These are phyloP conservation scores for Marsdenia floribunda DNA, from an alignment of 257 asterid genomes.

Conservation along the genomic window DNA sequence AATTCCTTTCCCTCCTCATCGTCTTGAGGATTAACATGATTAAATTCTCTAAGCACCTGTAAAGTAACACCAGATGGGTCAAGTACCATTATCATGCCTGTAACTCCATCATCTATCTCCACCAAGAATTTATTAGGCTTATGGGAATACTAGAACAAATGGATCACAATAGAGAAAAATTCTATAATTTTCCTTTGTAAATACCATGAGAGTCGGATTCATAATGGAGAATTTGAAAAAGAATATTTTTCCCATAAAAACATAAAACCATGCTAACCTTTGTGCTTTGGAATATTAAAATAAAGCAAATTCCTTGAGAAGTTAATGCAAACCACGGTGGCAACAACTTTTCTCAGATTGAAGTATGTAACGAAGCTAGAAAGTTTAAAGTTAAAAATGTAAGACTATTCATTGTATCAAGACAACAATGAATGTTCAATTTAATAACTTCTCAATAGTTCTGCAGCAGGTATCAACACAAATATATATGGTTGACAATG, in stretches of 20 bases:
- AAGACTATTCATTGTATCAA: background rate
- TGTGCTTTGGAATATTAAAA: background rate
- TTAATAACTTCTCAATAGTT: background rate
- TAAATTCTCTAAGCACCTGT: slow-evolving; percentile 94
- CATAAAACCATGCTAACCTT: background rate
- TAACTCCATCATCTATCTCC: background rate
- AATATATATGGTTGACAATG: slow-evolving; percentile 6
- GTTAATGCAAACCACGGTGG: background rate
- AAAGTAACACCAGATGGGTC: slow-evolving; percentile 18
- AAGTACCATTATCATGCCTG: background rate
- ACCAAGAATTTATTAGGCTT: background rate
- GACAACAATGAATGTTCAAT: too few relatives aligned
- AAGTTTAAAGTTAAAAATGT: background rate
- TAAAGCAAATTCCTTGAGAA: background rate
- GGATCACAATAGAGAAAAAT: background rate
- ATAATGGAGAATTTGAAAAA: background rate
- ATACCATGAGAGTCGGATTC: background rate
- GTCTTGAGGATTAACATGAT: slow-evolving; percentile 95
- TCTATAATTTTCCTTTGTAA: background rate
- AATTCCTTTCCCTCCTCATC: slow-evolving; percentile 97
- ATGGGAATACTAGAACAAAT: background rate
- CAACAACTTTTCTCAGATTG: background rate
- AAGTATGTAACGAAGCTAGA: background rate
- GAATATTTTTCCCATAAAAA: background rate
- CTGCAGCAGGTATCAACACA: slow-evolving; percentile 9